Percentiles rank a stretch among this genome's conserved stretches.
Conservation (phyloP, 441 rosid species). For the Daphne laureola region DNA sequence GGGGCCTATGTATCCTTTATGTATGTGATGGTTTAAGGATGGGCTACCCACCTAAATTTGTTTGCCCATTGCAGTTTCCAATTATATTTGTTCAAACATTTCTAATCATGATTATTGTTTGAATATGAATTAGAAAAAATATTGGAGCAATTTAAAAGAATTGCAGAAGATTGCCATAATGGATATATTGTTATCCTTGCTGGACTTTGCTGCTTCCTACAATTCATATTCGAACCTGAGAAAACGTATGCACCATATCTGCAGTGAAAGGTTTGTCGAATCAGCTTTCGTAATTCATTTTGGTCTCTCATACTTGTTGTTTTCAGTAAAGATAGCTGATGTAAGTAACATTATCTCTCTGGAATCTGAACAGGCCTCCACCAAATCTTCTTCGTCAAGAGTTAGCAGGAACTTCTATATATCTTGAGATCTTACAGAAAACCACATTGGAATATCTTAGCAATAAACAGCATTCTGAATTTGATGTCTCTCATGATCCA, state of each 20-base stretch:
- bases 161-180: constrained; percentile 75
- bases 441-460: constrained; percentile 42
- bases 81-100: too few relatives aligned
- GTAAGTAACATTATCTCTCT: constrained; percentile 11
- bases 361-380: constrained; percentile 70
- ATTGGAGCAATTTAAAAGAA: constrained; percentile 83
- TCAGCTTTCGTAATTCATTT: background rate
- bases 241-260: constrained; percentile 74
- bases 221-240: constrained; percentile 88
- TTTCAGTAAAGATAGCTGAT: background rate
- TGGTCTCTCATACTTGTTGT: constrained; percentile 7
- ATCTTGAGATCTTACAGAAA: constrained; percentile 88
- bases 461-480: constrained; percentile 24
- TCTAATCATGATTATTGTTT: too few relatives aligned
- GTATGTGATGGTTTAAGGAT: background rate
- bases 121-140: constrained; percentile 48
- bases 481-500: constrained; percentile 21
- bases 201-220: constrained; percentile 93
- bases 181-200: constrained; percentile 79
- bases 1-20: background rate
- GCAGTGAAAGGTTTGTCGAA: constrained; percentile 66
- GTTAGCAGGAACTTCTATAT: constrained; percentile 76
- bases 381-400: constrained; percentile 95
- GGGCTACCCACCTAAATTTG: too few relatives aligned
- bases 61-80: too few relatives aligned